These are phyloP conservation scores for Leptomonas seymouri DNA, from an alignment of 208 protist genomes.

Conservation along the genomic window DNA sequence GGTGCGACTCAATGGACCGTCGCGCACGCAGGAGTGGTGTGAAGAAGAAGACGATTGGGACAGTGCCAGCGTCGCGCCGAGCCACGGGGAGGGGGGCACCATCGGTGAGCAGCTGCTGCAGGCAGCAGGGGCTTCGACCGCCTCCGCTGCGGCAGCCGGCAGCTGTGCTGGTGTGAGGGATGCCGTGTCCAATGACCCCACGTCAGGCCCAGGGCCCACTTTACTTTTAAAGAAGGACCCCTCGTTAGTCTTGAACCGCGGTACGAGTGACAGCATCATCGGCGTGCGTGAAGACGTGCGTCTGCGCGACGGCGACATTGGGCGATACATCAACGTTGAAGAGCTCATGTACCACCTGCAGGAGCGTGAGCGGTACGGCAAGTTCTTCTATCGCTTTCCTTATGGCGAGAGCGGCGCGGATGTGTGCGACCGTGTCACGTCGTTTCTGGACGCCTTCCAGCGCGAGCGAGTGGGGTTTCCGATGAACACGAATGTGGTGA, in stretches of 20 bases:
- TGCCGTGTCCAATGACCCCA: conserved; percentile 10
- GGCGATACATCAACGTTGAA: conserved; percentile 80
- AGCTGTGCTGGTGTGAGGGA: neutral
- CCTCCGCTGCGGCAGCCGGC: neutral
- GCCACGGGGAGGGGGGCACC: neutral
- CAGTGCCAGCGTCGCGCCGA: neutral
- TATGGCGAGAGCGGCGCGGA: conserved; percentile 93
- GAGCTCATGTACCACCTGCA: conserved; percentile 63
- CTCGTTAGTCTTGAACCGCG: conserved; percentile 41
- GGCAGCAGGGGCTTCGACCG: neutral
- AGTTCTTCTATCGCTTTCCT: conserved; percentile 94
- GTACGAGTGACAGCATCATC: conserved; percentile 60
- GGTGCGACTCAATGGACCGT: conserved; percentile 24
- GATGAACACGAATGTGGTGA: conserved; percentile 88
- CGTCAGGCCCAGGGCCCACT: conserved; percentile 4
- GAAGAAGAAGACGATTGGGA: conserved; percentile 27
- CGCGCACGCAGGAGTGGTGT: conserved; percentile 38
- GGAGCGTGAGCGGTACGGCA: conserved; percentile 86
- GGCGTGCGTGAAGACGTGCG: conserved; percentile 91
- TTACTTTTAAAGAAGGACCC: conserved; percentile 12
- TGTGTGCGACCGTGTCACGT: conserved; percentile 92
- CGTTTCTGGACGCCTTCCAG: conserved; percentile 89
- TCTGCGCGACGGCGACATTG: conserved; percentile 93
- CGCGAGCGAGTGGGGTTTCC: conserved; percentile 82
- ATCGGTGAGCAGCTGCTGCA: conserved; percentile 2